Evolutionary conservation across 2,329 filamentous ascomycete species (phyloP), one percentile per base, ranked within the genome.

Genomic region (Xylaria sp.): DNA sequence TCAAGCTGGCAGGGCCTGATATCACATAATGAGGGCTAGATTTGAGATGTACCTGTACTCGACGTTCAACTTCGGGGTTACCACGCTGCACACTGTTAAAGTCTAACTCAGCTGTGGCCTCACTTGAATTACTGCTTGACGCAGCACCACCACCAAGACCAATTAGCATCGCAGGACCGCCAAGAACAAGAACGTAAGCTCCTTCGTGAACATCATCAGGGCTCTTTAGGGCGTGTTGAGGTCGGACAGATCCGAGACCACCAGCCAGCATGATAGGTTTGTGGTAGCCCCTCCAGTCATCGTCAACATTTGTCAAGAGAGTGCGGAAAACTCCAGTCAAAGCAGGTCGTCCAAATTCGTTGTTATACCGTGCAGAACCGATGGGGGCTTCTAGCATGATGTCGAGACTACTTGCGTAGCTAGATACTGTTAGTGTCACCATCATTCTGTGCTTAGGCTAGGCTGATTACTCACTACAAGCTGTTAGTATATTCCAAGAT

Each of bases 361-460:
- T 99, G 85, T 98, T 98, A 85, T 97, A 98, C 23, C 93, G 90
- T 60, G 96, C 96, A 75, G 93, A 96, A 43, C 96, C 96, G 75
- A 99, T 96, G 0, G 96, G 96, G 0, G 94, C 96, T 79, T 99
- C 95, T 12, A 98, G 86, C 95, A 99, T 98, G 75, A 99, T 98
- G 78, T 98, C 94, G 46, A 98, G 84, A 82, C 92, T 94, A 83
- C 93, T 97, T 23, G 96, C 94, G 77, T 97, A 96, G 81, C 70
- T 72, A 46, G 15, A 63, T 64, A 8, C 31, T 10, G 60, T 68
- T 56, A 72, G 59, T 51, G n/a, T 12, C 43, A n/a, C 20, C 1
- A 6, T n/a, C 5, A 31, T 23, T 28, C 9, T n/a, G 3, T 39
- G 15, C 4, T 33, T 10, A 3, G 55, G 8, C 18, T 8, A 13